phyloP scores from a whole-genome alignment of 2,329 filamentous ascomycete species.

The Hymenoscyphus repandus region DNA sequence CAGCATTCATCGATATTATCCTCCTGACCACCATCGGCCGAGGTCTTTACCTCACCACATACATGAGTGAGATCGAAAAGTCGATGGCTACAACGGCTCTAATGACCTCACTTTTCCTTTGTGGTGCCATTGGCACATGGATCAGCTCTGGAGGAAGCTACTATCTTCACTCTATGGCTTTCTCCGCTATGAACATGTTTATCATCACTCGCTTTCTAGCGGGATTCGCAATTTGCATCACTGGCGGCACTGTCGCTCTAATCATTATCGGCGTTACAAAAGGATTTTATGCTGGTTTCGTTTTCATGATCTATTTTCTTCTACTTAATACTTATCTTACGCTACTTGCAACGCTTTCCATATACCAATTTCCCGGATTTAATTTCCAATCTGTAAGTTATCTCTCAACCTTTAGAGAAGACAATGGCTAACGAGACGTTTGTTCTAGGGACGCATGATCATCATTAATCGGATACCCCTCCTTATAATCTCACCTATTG shows the following conservation, averaged over 20 bases:
- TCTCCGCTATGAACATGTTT: slow-evolving; percentile 39
- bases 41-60: slow-evolving; percentile 54
- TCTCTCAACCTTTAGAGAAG: slow-evolving; percentile 40
- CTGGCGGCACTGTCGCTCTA: slow-evolving; percentile 41
- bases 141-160: slow-evolving; percentile 58
- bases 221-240: slow-evolving; percentile 38
- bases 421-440: slow-evolving; percentile 18
- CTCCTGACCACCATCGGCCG: slow-evolving; percentile 53
- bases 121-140: slow-evolving; percentile 57
- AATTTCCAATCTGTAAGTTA: slow-evolving; percentile 12
- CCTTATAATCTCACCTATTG: slow-evolving; percentile 49
- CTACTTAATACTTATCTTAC: slow-evolving; percentile 54
- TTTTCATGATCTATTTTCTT: slow-evolving; percentile 56
- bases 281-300: slow-evolving; percentile 42
- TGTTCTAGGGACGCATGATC: slow-evolving; percentile 39
- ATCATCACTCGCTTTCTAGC: slow-evolving; percentile 41
- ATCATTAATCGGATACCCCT: slow-evolving; percentile 51
- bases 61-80: slow-evolving; percentile 46
- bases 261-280: slow-evolving; percentile 41
- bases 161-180: slow-evolving; percentile 53
- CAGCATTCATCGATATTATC: slow-evolving; percentile 55
- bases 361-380: slow-evolving; percentile 26
- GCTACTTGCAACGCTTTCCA: slow-evolving; percentile 43
- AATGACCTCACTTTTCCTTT: slow-evolving; percentile 53
- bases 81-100: slow-evolving; percentile 50